Base-by-base conservation (phyloP, 23 red algal species). In the Agarophyton chilense region DNA sequence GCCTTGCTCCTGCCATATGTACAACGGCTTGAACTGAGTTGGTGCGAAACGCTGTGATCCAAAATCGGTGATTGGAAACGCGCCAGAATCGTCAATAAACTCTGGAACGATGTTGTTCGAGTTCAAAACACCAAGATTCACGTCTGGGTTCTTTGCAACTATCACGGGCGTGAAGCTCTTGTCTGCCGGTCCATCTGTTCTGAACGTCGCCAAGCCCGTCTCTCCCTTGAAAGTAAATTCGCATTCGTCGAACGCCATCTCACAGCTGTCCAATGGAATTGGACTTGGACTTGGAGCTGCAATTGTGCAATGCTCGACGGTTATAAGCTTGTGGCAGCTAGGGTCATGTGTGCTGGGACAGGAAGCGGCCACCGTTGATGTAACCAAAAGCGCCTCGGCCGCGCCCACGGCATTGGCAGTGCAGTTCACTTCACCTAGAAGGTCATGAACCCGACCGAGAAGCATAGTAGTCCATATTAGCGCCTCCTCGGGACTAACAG, bases 1-100 rank as follows among this genome's bases (percentile, higher is more conserved):
- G 25, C 54, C 79, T 36, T 46, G 43, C 5, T 14, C 33, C 31
- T 83, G 10, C 55, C 29, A 19, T 1, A 83, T 40, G 5, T 34
- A 32, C 19, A 14, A 44, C 39, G 79, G 79, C 55, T 83, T 83
- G 79, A 83, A 64, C 28, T 83, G 79, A 40, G 79, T 83, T 26
- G 54, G 79, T 0, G 79, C 34, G 18, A 83, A 83, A 4, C 26
- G 73, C 11, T 78, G 44, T 10, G 73, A 78, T 35, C 73, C 46
- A 29, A 78, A 55, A 21, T 78, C 31, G 25, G 51, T 78, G 51
- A 78, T 78, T 18, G 73, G 73, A 3, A 53, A 54, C 24, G 31
- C 46, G 1, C 44, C 51, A 35, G 3, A 1, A 25, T 55, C 46
- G 9, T 52, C 51, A 34, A 78, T 55, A 32, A 78, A 51, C 31